Evolutionary conservation across 1,139 yeast species (phyloP).

Genomic region (Waltiozyma sp.): DNA sequence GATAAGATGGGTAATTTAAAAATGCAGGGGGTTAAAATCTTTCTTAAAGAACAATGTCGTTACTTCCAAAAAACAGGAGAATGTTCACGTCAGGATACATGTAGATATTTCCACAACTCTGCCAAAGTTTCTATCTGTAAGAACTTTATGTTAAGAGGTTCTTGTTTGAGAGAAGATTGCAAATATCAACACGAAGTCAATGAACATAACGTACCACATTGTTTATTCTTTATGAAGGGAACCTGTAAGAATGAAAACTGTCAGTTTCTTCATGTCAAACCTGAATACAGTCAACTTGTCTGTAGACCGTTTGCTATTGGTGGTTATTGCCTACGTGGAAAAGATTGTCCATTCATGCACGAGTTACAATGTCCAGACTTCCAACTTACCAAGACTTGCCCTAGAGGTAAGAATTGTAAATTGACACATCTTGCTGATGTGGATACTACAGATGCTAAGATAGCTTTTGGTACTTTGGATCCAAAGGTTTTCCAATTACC

Average conservation of each 20-base stretch:
- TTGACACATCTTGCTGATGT: constrained; percentile 31
- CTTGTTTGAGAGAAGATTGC: constrained; percentile 42
- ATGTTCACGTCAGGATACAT: constrained; percentile 41
- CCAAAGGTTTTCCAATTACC: constrained; percentile 25
- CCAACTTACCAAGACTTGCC: constrained; percentile 48
- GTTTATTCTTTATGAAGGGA: constrained; percentile 40
- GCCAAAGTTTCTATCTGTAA: constrained; percentile 46
- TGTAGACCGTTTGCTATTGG: constrained; percentile 60
- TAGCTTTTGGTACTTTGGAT: constrained; percentile 15
- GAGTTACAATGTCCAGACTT: constrained; percentile 61
- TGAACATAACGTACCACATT: constrained; percentile 57
- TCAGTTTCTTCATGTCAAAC: constrained; percentile 41
- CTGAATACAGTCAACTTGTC: constrained; percentile 29
- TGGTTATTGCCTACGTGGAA: constrained; percentile 61
- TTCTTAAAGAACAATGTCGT: constrained; percentile 26
- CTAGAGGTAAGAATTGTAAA: constrained; percentile 36
- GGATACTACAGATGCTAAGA: constrained; percentile 21
- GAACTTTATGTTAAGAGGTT: constrained; percentile 28
- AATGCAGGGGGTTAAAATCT: constrained; percentile 13
- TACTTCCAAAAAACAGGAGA: constrained; percentile 20
- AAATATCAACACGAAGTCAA: constrained; percentile 44
- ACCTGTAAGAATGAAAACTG: constrained; percentile 48
- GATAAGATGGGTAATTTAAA: constrained; percentile 24
- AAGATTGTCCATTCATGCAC: constrained; percentile 46
- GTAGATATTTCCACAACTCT: constrained; percentile 46